Percentiles rank a stretch among this genome's conserved stretches.
Conservation (phyloP, 192 early-diverging fungal species). For the Linnemannia exigua region DNA sequence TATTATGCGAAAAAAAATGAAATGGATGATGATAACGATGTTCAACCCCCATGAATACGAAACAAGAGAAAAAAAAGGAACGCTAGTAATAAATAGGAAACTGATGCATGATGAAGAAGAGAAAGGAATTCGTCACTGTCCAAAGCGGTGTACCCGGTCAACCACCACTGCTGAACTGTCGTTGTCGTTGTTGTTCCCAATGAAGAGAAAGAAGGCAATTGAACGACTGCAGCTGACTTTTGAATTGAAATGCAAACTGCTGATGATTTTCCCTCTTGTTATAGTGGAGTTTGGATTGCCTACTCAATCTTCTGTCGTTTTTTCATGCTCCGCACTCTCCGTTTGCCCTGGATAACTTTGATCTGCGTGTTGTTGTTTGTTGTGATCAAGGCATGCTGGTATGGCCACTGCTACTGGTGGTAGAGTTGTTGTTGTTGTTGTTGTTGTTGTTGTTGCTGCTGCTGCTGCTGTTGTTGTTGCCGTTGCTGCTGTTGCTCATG, state of each 20-base stretch:
- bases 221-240: constrained; percentile 8
- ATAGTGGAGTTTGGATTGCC: background rate
- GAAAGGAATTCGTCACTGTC: background rate
- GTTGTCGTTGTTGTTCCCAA: background rate
- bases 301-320: background rate
- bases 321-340: constrained; percentile 2
- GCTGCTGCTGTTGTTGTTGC: constrained; percentile 11
- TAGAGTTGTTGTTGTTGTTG: background rate
- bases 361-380: background rate
- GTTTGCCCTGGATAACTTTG: background rate
- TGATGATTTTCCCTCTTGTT: background rate
- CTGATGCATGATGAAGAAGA: background rate
- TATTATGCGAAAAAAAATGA: constrained; percentile 7
- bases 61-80: too few species aligned
- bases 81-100: background rate
- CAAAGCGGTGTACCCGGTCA: background rate
- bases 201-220: constrained; percentile 13
- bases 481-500: constrained; percentile 4
- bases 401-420: background rate
- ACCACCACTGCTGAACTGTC: background rate
- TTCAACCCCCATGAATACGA: background rate
- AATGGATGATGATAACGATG: background rate
- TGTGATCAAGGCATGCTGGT: constrained; percentile 4
- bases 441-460: background rate
- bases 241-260: background rate